Evolutionary conservation across 768 basidiomycete genomes (phyloP).

Genomic region (Xerocomellus intermedius): DNA sequence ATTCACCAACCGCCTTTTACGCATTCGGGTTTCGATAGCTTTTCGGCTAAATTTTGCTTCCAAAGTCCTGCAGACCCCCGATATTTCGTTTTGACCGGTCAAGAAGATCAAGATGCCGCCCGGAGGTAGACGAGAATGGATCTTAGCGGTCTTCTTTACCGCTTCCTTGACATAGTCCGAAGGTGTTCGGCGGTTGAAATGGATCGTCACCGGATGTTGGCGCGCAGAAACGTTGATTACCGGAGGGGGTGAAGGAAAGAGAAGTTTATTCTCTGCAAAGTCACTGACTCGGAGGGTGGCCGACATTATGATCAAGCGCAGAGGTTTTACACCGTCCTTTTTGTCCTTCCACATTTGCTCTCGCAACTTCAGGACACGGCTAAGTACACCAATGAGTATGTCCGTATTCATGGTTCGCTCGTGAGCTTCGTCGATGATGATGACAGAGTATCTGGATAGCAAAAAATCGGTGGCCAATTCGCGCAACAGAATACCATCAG

Average conservation of each 20-base stretch:
- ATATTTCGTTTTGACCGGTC: constrained; percentile 96
- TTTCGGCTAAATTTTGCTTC: constrained; percentile 73
- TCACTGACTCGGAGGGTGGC: constrained; percentile 93
- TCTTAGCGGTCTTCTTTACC: constrained; percentile 85
- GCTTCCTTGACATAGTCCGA: constrained; percentile 90
- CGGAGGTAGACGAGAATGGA: constrained; percentile 87
- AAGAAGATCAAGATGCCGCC: constrained; percentile 93
- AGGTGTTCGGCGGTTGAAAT: constrained; percentile 85
- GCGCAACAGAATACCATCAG: constrained; percentile 93
- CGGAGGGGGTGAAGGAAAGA: constrained; percentile 87
- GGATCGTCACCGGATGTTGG: constrained; percentile 92
- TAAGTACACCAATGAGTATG: constrained; percentile 94
- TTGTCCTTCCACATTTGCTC: constrained; percentile 87
- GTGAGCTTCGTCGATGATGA: constrained; percentile 97
- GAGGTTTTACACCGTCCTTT: constrained; percentile 73
- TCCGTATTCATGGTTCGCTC: constrained; percentile 98
- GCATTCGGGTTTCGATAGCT: constrained; percentile 55
- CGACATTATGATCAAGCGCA: constrained; percentile 97
- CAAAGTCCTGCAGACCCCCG: constrained; percentile 76
- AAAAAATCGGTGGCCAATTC: constrained; percentile 92
- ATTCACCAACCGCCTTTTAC: constrained; percentile 29
- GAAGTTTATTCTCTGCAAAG: constrained; percentile 79
- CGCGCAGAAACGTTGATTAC: constrained; percentile 86
- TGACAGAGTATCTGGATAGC: constrained; percentile 89
- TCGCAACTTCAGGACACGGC: constrained; percentile 84